Evolutionary conservation across 2,329 filamentous ascomycete species (phyloP).

Genomic region (Coniochaeta sp.): DNA sequence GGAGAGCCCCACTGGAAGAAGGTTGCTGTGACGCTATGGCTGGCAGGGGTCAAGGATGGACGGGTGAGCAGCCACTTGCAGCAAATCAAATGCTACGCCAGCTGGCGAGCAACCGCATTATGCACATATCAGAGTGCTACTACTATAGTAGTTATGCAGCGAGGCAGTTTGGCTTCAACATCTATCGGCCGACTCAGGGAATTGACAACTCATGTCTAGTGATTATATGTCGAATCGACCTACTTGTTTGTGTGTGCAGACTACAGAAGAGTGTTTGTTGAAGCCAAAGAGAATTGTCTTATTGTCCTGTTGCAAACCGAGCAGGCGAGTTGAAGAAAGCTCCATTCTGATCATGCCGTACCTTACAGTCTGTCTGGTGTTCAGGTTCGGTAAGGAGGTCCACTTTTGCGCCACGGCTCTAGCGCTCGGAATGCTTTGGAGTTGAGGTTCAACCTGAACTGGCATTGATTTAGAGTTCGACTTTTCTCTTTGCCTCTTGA

Average conservation of each 20-base stretch:
- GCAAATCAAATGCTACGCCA: not conserved
- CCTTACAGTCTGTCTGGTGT: too few species aligned
- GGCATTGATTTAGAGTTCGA: not conserved
- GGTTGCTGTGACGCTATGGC: not conserved
- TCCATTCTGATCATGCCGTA: not conserved
- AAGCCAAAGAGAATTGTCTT: too few species aligned
- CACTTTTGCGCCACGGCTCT: not conserved
- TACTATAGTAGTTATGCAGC: too few species aligned
- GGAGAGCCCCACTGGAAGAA: not conserved
- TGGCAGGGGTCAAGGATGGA: not conserved
- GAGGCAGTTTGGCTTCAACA: not conserved
- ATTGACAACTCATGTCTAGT: not conserved
- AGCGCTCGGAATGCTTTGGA: not conserved
- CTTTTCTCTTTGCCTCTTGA: not conserved
- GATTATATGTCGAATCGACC: too few species aligned
- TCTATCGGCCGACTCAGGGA: not conserved
- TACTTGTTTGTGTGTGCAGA: too few species aligned
- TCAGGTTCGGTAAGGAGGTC: too few species aligned
- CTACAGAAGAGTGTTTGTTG: too few species aligned
- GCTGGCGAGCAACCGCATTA: not conserved
- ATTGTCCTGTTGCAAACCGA: too few species aligned
- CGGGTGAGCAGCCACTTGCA: conserved; percentile 1
- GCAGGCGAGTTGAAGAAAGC: not conserved
- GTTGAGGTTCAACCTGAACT: not conserved
- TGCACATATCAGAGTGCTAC: not conserved